Conservation (phyloP, 2,329 filamentous ascomycete species). For the Fusarium sp. region DNA sequence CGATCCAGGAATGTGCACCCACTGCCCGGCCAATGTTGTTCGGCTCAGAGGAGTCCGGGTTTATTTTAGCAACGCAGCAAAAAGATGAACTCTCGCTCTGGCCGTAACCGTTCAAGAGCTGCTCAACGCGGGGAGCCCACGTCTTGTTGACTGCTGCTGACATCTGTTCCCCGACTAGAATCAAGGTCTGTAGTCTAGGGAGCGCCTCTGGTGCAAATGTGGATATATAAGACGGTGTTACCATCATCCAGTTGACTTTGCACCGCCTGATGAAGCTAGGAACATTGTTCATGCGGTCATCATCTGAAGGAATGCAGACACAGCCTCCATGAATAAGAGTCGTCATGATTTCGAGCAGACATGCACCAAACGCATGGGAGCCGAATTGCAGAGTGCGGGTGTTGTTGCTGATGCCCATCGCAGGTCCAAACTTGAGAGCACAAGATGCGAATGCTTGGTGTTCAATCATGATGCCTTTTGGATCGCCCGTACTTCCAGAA, state of each 20-base stretch:
- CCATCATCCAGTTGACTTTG: constrained; percentile 31
- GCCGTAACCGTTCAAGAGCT: constrained; percentile 58
- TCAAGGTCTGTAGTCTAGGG: constrained; percentile 1
- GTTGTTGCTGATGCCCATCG: neutral
- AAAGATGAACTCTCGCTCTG: constrained; percentile 41
- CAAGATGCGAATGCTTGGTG: constrained; percentile 12
- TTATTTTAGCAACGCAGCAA: constrained; percentile 7
- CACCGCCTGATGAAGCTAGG: constrained; percentile 14
- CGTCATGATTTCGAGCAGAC: constrained; percentile 27
- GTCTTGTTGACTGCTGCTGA: neutral
- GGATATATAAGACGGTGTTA: constrained; percentile 31
- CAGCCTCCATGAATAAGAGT: constrained; percentile 30
- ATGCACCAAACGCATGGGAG: constrained; percentile 37
- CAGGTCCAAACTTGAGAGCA: neutral
- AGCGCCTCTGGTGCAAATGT: constrained; percentile 5
- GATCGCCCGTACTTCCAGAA: constrained; percentile 40
- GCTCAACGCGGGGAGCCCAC: constrained; percentile 37
- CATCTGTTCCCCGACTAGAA: constrained; percentile 16
- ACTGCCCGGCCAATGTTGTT: constrained; percentile 31
- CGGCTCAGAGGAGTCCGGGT: neutral
- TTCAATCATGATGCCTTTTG: constrained; percentile 34
- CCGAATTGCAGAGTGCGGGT: constrained; percentile 35
- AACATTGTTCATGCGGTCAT: constrained; percentile 41
- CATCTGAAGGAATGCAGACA: constrained; percentile 42
- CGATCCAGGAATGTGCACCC: constrained; percentile 30